Base-by-base conservation (phyloP, 805 yeast species). In the Scheffersomyces spartinae region DNA sequence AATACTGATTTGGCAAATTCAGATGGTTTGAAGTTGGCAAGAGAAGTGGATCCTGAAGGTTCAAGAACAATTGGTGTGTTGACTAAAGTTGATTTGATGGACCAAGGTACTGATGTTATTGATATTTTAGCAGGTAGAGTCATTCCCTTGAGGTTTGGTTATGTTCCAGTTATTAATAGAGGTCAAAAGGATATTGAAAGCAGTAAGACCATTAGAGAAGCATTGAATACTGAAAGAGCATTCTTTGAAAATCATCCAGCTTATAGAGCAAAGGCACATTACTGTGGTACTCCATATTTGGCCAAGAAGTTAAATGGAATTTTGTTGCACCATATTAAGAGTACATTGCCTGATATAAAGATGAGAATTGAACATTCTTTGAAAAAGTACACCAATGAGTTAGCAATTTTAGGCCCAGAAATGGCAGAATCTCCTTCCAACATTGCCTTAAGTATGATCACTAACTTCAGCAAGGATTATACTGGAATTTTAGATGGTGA, bases 11-110 rank as follows among this genome's bases (percentile, higher is more conserved):
- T 91, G 57, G 98, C 96, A 27, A 91, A 91, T 52, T 81, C 94
- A 17, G 98, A 91, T 51, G 95, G 97, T 25, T 67, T 91, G 45
- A 88, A 91, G 53, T 65, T 91, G 39, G 98, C 98, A 1, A 73
- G 97, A 44, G 97, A 91, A 52, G 97, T 91, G 26, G 98, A 91
- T 47, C 97, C 97, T 2, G 94, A 83, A 50, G 98, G 98, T 24
- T 55, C 75, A 22, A 73, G 98, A 61, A 91, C 98, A 15, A 81
- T 91, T 42, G 98, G 98, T 52, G 98, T 91, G 18, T 68, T 91
- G 40, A 91, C 97, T 11, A 91, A 91, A 54, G 79, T 91, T 29
- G 98, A 91, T 55, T 68, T 91, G 39, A 91, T 91, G 98, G 98
- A 91, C 51, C 77, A 82, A 42, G 98, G 98, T 30, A 91, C 98